phyloP scores from a whole-genome alignment of 345 rosid genomes.

The Linum usitatissimum region DNA sequence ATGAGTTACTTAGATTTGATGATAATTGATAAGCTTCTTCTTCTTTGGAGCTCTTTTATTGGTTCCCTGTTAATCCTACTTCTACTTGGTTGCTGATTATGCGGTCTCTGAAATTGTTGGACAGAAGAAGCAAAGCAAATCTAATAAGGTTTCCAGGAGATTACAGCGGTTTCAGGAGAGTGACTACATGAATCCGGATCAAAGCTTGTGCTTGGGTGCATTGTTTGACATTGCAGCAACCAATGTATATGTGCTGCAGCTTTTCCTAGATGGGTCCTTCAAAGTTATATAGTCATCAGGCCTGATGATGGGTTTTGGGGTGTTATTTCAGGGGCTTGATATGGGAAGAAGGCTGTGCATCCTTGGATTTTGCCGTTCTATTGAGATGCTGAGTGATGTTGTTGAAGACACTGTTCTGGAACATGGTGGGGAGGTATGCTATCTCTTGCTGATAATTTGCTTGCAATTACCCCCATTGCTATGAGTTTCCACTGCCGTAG shows the following conservation, averaged over 20 bases:
- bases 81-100: not conserved
- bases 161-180: conserved; percentile 62
- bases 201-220: conserved; percentile 79
- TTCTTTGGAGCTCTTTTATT: not conserved
- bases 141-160: conserved; percentile 32
- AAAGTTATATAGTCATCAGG: not conserved
- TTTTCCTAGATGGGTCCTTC: not conserved
- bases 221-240: conserved; percentile 89
- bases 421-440: conserved; percentile 84
- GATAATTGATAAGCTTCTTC: too few relatives aligned
- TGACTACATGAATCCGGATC: conserved; percentile 80
- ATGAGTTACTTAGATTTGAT: conserved; percentile 1
- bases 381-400: conserved; percentile 94
- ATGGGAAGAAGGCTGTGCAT: conserved; percentile 90
- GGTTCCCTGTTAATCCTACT: not conserved
- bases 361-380: conserved; percentile 86
- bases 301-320: conserved; percentile 4
- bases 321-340: conserved; percentile 66
- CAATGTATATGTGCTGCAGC: conserved; percentile 39
- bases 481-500: too few relatives aligned
- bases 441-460: not conserved
- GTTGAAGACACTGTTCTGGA: conserved; percentile 86
- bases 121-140: conserved; percentile 52
- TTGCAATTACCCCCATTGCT: too few relatives aligned
- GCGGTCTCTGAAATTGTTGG: conserved; percentile 10